These are phyloP conservation scores for Cryptosporidium tyzzeri DNA, from an alignment of 169 alveolate genomes.

Conservation along the genomic window DNA sequence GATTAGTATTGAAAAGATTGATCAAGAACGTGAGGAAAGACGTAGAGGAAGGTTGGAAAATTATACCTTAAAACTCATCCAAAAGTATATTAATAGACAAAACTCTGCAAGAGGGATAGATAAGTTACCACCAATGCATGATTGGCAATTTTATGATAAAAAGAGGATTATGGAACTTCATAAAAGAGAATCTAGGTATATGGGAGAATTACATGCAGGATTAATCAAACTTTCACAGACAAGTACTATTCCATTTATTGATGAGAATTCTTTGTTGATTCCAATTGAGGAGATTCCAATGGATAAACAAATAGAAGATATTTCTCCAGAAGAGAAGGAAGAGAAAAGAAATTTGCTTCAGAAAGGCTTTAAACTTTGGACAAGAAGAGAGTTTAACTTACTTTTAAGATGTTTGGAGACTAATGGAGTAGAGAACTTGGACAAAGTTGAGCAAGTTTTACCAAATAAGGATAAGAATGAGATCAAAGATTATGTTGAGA, in stretches of 20 bases:
- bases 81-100: constrained; percentile 76
- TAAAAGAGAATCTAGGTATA: constrained; percentile 78
- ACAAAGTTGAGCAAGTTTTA: constrained; percentile 3
- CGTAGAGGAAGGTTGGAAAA: constrained; percentile 80
- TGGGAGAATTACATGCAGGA: constrained; percentile 79
- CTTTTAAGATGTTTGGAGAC: constrained; percentile 84
- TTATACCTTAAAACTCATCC: constrained; percentile 72
- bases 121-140: constrained; percentile 84
- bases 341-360: constrained; percentile 82
- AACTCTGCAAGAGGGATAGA: constrained; percentile 82
- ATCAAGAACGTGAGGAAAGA: constrained; percentile 82
- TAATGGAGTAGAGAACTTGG: constrained; percentile 80
- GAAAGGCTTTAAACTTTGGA: constrained; percentile 89
- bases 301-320: constrained; percentile 79
- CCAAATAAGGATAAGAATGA: constrained; percentile 43
- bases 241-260: constrained; percentile 50
- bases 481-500: constrained; percentile 14
- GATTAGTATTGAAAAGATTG: constrained; percentile 77
- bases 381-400: constrained; percentile 85
- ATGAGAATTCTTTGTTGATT: constrained; percentile 80
- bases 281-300: constrained; percentile 76
- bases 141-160: constrained; percentile 79
- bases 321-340: constrained; percentile 84
- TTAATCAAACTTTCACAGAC: constrained; percentile 74
- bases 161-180: constrained; percentile 79